Percentiles rank a stretch among this genome's conserved stretches.
These are phyloP conservation scores for Prunus kanzakura DNA, from an alignment of 306 rosid genomes.

Conservation along the genomic window DNA sequence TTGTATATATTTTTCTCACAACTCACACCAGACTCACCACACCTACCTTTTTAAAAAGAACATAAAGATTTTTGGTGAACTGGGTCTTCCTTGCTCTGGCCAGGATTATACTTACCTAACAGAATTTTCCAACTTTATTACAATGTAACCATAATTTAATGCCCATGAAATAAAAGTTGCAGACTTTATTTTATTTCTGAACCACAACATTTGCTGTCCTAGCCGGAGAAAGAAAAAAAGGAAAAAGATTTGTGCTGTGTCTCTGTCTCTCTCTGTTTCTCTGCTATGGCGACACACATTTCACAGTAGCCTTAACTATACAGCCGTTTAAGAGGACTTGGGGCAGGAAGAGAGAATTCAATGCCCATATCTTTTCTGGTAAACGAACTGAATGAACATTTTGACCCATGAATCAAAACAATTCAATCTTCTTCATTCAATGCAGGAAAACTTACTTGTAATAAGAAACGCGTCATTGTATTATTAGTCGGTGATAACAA, in stretches of 20 bases:
- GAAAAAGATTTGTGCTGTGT: not conserved
- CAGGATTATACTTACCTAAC: not conserved
- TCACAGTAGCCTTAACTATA: slow-evolving; percentile 1
- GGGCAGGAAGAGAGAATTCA: slow-evolving; percentile 19
- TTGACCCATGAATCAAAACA: slow-evolving; percentile 20
- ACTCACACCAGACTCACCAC: not conserved
- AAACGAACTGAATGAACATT: slow-evolving; percentile 12
- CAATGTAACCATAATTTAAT: not conserved
- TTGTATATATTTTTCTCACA: not conserved
- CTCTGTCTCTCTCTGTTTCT: not conserved
- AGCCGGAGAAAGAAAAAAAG: not conserved
- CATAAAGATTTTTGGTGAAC: not conserved
- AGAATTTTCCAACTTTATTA: not conserved
- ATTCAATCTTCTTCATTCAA: slow-evolving; percentile 11
- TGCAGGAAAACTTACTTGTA: not conserved
- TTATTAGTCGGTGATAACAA: no score
- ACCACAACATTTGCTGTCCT: not conserved
- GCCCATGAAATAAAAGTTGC: not conserved
- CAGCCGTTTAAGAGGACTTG: slow-evolving; percentile 22
- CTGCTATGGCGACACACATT: not conserved
- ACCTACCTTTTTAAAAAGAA: not conserved
- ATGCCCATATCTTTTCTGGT: slow-evolving; percentile 32
- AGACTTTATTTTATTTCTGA: not conserved
- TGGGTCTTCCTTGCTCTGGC: slow-evolving; percentile 2
- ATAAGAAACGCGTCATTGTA: no score